Base-by-base conservation (phyloP, 2,329 filamentous ascomycete species). In the Ophiobolus disseminans region DNA sequence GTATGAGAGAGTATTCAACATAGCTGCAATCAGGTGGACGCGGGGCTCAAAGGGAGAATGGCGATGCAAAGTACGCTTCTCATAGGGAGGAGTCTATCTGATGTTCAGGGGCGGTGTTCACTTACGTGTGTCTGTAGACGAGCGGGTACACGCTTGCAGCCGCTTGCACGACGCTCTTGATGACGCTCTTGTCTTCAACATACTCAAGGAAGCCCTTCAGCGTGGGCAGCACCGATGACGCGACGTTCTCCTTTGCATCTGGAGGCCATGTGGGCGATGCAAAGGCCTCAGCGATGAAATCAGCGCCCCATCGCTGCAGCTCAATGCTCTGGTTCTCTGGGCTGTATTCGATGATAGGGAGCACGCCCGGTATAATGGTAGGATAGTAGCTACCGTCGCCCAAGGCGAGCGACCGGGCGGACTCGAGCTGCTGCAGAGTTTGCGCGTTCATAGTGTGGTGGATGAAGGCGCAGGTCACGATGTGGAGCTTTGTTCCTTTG, bases 241-340 rank as follows among this genome's bases (percentile, higher is more conserved):
- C 86, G 76, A 94, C 80, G 53, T 86, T 86, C 79, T 85, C 90
- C 80, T 97, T 99, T 72, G 89, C 86, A 42, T 87, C 81, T 50
- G 84, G 80, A 16, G 87, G 79, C 63, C 97, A 81, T 17, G 88
- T 85, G n/a, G 95, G 94, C 51, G 90, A 95, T 48, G 94, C 88
- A 76, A 99, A 97, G 2, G 92, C 91, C 78, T 99, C 94, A 47
- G 93, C 91, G 34, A 99, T 80, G 69, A 99, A 99, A 53, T 97
- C 92, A 55, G 92, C 88, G 20, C 93, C 94, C 94, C 94, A 99
- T 87, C 92, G 82, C 74, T 91, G 88, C 65, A 97, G 79, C 74
- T 96, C 90, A 47, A 96, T 76, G 53, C 58, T 64, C 35, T 70
- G 64, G 37, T 35, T 34, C 28, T 85, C 82, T 56, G 90, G 83